Evolutionary conservation across 441 rosid species (phyloP).

Genomic region (Brassica hybrid): DNA sequence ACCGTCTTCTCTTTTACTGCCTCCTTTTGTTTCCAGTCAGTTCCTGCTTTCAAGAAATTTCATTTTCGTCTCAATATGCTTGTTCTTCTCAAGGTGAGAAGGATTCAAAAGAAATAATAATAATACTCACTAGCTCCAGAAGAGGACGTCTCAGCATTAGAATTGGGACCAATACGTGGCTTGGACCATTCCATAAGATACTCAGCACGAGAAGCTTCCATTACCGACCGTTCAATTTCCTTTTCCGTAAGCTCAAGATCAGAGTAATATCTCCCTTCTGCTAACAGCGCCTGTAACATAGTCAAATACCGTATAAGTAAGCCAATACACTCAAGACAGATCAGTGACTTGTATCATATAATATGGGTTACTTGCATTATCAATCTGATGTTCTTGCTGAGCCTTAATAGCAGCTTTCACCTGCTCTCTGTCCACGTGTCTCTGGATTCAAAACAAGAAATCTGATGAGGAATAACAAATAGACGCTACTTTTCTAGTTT

Average conservation of each 20-base stretch:
- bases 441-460: slow-evolving; percentile 55
- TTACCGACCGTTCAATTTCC: slow-evolving; percentile 90
- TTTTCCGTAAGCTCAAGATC: slow-evolving; percentile 96
- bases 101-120: slow-evolving; percentile 42
- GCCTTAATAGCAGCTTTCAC: slow-evolving; percentile 98
- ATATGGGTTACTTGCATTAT: slow-evolving; percentile 59
- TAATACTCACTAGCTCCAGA: slow-evolving; percentile 79
- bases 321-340: slow-evolving; percentile 16
- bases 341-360: neutral
- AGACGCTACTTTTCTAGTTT: neutral
- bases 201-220: slow-evolving; percentile 98
- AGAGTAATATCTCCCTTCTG: slow-evolving; percentile 92
- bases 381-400: slow-evolving; percentile 96
- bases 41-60: slow-evolving; percentile 48
- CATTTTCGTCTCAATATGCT: neutral
- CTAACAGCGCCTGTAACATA: slow-evolving; percentile 76
- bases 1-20: slow-evolving; percentile 41
- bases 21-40: slow-evolving; percentile 55
- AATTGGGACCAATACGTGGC: slow-evolving; percentile 63
- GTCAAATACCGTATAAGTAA: slow-evolving; percentile 14
- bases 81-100: slow-evolving; percentile 6
- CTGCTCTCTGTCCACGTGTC: slow-evolving; percentile 82
- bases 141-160: slow-evolving; percentile 92
- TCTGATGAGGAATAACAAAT: neutral
- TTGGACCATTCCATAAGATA: slow-evolving; percentile 70